phyloP scores from a whole-genome alignment of 2,329 filamentous ascomycete genomes.

The Ceratocystis destructans region DNA sequence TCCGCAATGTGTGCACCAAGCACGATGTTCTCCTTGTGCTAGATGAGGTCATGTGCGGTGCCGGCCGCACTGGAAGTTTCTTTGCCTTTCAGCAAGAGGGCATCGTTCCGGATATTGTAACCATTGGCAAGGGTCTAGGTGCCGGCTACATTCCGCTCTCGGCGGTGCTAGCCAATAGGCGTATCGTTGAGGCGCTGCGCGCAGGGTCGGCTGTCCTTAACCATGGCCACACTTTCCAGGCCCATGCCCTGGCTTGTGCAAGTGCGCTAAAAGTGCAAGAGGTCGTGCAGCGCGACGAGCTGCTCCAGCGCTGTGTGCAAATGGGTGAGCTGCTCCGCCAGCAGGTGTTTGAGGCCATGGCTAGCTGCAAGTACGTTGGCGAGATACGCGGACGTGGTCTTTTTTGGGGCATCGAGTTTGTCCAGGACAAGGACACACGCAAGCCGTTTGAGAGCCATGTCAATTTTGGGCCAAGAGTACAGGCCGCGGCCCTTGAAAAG shows the following conservation, averaged over 20 bases:
- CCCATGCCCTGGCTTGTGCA: slow-evolving; percentile 29
- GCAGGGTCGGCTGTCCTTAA: slow-evolving; percentile 35
- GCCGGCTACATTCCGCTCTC: slow-evolving; percentile 44
- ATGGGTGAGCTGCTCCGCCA: slow-evolving; percentile 26
- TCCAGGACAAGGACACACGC: slow-evolving; percentile 28
- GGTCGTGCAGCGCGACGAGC: slow-evolving; percentile 27
- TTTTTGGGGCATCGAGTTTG: slow-evolving; percentile 37
- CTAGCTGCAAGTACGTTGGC: slow-evolving; percentile 27
- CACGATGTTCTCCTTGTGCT: slow-evolving; percentile 43
- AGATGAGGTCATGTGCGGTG: slow-evolving; percentile 55
- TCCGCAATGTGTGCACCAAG: slow-evolving; percentile 40
- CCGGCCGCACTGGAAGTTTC: slow-evolving; percentile 46
- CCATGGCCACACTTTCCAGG: slow-evolving; percentile 45
- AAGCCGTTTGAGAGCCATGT: slow-evolving; percentile 26
- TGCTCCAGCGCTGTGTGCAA: slow-evolving; percentile 25
- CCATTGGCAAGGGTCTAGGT: slow-evolving; percentile 45
- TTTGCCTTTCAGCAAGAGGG: slow-evolving; percentile 50
- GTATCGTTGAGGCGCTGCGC: slow-evolving; percentile 36
- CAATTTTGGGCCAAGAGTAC: slow-evolving; percentile 23
- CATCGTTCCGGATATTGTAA: slow-evolving; percentile 40
- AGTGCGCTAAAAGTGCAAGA: slow-evolving; percentile 30
- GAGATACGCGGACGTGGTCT: slow-evolving; percentile 31
- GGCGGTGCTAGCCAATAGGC: slow-evolving; percentile 38
- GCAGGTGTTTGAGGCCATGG: slow-evolving; percentile 24
- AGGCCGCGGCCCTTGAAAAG: slow-evolving; percentile 24